A percentile compares a stretch with the other conserved stretches of the same genome.
Evolutionary conservation across 495 filamentous ascomycete genomes (phyloP).

Genomic region (Penicillium lividum): DNA sequence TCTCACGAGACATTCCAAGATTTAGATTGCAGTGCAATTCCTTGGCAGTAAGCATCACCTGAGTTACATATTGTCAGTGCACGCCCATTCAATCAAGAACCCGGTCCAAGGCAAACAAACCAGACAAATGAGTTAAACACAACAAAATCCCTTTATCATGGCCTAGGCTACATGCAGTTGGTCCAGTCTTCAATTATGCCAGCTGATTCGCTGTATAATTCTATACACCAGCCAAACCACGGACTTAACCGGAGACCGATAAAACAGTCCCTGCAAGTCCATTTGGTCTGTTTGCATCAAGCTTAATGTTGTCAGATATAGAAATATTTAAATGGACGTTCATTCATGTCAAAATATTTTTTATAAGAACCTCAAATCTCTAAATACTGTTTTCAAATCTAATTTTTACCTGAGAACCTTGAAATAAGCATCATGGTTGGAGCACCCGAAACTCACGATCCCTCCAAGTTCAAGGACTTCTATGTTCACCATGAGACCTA

Average conservation of each 20-base stretch:
- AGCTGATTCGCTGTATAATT: neutral
- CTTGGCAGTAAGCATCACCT: neutral
- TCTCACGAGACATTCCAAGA: neutral
- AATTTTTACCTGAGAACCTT: neutral
- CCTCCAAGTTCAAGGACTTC: conserved; percentile 9
- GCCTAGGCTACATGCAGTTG: too few relatives aligned
- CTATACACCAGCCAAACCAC: too few relatives aligned
- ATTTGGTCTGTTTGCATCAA: too few relatives aligned
- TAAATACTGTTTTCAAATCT: too few relatives aligned
- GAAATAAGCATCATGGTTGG: neutral
- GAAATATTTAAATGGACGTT: too few relatives aligned
- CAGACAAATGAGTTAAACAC: neutral
- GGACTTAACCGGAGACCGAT: too few relatives aligned
- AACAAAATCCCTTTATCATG: neutral
- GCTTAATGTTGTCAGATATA: too few relatives aligned
- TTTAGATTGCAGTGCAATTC: neutral
- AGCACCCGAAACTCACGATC: conserved; percentile 4
- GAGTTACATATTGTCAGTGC: too few relatives aligned
- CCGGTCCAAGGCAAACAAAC: neutral
- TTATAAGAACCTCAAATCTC: too few relatives aligned
- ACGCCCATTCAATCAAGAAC: neutral
- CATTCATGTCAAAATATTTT: too few relatives aligned
- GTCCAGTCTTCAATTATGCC: neutral
- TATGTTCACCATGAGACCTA: conserved; percentile 11
- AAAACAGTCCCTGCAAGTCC: too few relatives aligned